These are phyloP conservation scores for Taphrina flavorubra DNA, from an alignment of 1,139 yeast genomes.

Conservation along the genomic window DNA sequence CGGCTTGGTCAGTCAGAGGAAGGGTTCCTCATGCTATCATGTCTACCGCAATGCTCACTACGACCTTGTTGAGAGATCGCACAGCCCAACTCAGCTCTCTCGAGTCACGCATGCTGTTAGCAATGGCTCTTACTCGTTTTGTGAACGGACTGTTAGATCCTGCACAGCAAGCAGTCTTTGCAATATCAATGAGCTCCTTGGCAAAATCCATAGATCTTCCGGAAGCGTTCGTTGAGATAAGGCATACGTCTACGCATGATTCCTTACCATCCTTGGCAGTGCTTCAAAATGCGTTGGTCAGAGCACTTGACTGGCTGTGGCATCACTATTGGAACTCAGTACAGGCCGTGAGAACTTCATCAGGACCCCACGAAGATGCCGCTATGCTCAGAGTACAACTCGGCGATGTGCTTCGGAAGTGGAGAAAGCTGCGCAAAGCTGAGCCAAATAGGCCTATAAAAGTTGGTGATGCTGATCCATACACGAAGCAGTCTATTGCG, in stretches of 20 bases:
- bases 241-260: conserved; percentile 89
- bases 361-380: background rate
- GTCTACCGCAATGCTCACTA: conserved; percentile 66
- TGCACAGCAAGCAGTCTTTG: conserved; percentile 75
- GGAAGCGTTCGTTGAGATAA: conserved; percentile 79
- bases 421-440: conserved; percentile 27
- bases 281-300: conserved; percentile 62
- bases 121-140: conserved; percentile 81
- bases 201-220: conserved; percentile 78
- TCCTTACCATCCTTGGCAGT: conserved; percentile 69
- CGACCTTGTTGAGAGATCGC: conserved; percentile 55
- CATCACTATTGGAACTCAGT: conserved; percentile 70
- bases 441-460: conserved; percentile 23
- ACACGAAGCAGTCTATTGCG: conserved; percentile 17
- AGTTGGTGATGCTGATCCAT: conserved; percentile 18
- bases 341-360: background rate
- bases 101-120: conserved; percentile 56
- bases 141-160: conserved; percentile 93
- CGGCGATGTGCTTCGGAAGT: conserved; percentile 11
- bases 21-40: conserved; percentile 81
- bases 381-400: conserved; percentile 3
- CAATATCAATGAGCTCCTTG: conserved; percentile 75
- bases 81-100: conserved; percentile 52
- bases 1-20: conserved; percentile 56
- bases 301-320: conserved; percentile 78